Base-by-base conservation (phyloP, 495 filamentous ascomycete species). In the Hypoxylon crocopeplum region DNA sequence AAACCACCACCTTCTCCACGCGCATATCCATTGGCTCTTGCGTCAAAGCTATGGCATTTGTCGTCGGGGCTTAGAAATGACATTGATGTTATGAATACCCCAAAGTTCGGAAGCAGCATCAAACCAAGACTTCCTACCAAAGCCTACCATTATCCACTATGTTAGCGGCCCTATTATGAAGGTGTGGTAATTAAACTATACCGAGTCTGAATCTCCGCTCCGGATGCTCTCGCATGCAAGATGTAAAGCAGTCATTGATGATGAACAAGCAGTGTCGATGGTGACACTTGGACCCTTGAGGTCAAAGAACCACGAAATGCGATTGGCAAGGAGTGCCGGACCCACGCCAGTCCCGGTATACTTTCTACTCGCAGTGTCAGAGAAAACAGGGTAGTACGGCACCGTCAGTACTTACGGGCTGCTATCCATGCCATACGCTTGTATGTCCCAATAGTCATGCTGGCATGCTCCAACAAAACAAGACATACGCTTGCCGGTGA, bases 251-350 rank as follows among this genome's bases (percentile, higher is more conserved):
- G 77, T 70, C 12, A 86, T 64, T 15, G 75, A 78, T 0, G 77
- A 79, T 3, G 82, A 85, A 53, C 84, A 87, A 0, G 82, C 84
- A 0, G 83, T 86, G 52, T 87, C 83, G 3, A 86, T 70, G 0
- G 80, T 83, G 73, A 86, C 77, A 1, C 73, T 77, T 0, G 83
- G 79, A 0, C 84, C 84, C 0, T 77, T 71, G 67, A 79, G 77
- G 50, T 86, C 77, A 42, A 83, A 86, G 58, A 82, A 83, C 45
- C 84, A 83, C 0, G 80, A 84, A 0, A 87, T 52, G 0, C 84
- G 75, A 48, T 86, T 84, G 1, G 82, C 76, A 0, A 81, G 39
- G 48, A 85, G 78, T 0, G 77, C 68, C 0, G 72, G 60, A 1
- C 74, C 74, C 0, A 74, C 80, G 2, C 84, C 84, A 1, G 83